These are phyloP conservation scores for Gossypium mustelinum DNA, from an alignment of 345 rosid species.

Conservation along the genomic window DNA sequence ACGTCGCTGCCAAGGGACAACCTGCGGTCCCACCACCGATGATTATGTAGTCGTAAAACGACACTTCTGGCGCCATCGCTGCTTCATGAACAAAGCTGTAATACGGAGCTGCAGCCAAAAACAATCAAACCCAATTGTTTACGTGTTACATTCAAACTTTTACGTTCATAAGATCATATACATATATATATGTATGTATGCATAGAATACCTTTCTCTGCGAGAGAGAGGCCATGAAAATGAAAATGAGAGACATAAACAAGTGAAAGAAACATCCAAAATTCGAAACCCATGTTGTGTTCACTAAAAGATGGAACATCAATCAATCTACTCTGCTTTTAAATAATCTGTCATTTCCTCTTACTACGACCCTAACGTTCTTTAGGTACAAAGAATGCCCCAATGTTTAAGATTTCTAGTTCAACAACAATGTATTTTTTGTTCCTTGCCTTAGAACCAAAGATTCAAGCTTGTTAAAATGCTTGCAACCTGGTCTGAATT, in stretches of 20 bases:
- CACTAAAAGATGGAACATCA: neutral
- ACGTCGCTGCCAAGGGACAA: slow-evolving; percentile 78
- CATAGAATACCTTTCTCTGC: slow-evolving; percentile 41
- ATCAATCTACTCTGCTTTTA: neutral
- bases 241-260: slow-evolving; percentile 22
- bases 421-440: neutral
- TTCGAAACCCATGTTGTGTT: slow-evolving; percentile 22
- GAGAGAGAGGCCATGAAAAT: slow-evolving; percentile 31
- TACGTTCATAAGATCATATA: neutral
- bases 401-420: neutral
- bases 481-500: neutral
- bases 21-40: slow-evolving; percentile 90
- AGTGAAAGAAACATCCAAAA: slow-evolving; percentile 17
- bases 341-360: slow-evolving; percentile 1
- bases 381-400: slow-evolving; percentile 14
- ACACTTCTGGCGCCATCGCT: slow-evolving; percentile 41
- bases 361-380: slow-evolving; percentile 13
- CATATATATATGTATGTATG: neutral
- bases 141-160: neutral
- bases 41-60: slow-evolving; percentile 60
- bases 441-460: neutral
- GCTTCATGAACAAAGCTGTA: slow-evolving; percentile 63
- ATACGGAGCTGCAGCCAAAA: slow-evolving; percentile 37
- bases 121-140: neutral
- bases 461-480: neutral